Percentiles rank a stretch among this genome's conserved stretches.
These are phyloP conservation scores for Aegle marmelos DNA, from an alignment of 345 rosid species.

Conservation along the genomic window DNA sequence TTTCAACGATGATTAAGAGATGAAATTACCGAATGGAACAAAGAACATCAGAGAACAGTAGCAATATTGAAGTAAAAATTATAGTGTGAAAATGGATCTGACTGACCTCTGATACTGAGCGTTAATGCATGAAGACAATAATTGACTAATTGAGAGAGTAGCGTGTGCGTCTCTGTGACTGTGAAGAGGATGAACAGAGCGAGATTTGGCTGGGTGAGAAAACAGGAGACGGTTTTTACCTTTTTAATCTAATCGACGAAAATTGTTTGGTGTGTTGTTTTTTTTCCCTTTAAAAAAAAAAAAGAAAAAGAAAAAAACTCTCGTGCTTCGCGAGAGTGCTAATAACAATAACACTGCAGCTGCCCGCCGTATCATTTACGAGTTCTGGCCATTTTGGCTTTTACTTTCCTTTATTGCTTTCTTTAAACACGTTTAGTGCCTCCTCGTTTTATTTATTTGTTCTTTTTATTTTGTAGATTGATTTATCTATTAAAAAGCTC, in stretches of 20 bases:
- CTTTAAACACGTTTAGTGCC: too few relatives aligned
- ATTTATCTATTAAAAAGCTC: too few relatives aligned
- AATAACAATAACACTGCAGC: too few relatives aligned
- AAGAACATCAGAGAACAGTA: neutral
- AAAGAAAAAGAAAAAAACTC: too few relatives aligned
- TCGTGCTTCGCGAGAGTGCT: neutral
- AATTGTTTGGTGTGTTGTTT: too few relatives aligned
- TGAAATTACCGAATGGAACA: neutral
- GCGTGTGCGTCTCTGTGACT: too few relatives aligned
- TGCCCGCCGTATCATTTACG: neutral
- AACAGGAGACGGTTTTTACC: neutral
- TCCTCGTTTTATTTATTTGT: neutral
- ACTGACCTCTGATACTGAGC: conserved; percentile 6
- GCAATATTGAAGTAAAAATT: neutral
- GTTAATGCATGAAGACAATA: neutral
- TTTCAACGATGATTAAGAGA: neutral
- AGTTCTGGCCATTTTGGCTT: neutral
- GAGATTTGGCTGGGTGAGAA: neutral
- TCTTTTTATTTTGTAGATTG: neutral
- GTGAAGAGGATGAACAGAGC: neutral
- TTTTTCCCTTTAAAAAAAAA: too few relatives aligned
- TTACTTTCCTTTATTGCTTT: neutral
- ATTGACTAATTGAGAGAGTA: neutral
- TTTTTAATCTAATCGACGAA: neutral
- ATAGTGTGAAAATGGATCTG: neutral